These are phyloP conservation scores for Auriscalpium vulgare DNA, from an alignment of 768 basidiomycete genomes.

Conservation along the genomic window DNA sequence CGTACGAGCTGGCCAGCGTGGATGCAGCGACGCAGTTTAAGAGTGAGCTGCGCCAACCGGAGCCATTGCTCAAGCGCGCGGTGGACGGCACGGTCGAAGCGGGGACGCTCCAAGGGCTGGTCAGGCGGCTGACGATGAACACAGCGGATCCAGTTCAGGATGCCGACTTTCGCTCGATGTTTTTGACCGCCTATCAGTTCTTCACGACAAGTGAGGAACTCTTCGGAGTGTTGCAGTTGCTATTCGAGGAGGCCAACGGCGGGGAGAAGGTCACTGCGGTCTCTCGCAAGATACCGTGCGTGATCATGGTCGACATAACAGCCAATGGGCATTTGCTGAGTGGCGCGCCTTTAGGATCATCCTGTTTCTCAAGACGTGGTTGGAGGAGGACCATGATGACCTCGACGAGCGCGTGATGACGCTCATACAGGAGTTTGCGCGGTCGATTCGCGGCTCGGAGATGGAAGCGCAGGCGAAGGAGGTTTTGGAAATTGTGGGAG, in stretches of 20 bases:
- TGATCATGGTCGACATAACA: background rate
- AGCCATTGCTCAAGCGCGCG: slow-evolving; percentile 2
- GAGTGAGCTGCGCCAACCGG: slow-evolving; percentile 3
- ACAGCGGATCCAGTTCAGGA: slow-evolving; percentile 25
- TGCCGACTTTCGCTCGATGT: slow-evolving; percentile 30
- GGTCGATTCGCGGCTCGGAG: slow-evolving; percentile 1
- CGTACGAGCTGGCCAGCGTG: background rate
- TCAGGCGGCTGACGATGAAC: slow-evolving; percentile 29
- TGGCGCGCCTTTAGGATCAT: background rate
- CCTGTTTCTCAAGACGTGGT: slow-evolving; percentile 6
- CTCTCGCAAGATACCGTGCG: background rate
- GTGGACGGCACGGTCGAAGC: slow-evolving; percentile 26
- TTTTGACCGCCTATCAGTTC: slow-evolving; percentile 35
- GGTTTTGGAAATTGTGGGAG: background rate
- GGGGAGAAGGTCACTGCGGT: background rate
- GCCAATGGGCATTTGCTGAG: background rate
- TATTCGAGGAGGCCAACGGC: slow-evolving; percentile 27
- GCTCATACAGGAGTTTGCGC: slow-evolving; percentile 8
- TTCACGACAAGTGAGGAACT: slow-evolving; percentile 36
- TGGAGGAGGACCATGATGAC: background rate
- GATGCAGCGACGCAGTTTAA: background rate
- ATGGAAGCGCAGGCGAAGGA: slow-evolving; percentile 1
- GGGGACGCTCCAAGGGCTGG: slow-evolving; percentile 36
- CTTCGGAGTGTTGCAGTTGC: slow-evolving; percentile 30
- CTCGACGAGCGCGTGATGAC: slow-evolving; percentile 21